Evolutionary conservation across 306 rosid genomes (phyloP).

Genomic region (Pterocarpus santalinus): DNA sequence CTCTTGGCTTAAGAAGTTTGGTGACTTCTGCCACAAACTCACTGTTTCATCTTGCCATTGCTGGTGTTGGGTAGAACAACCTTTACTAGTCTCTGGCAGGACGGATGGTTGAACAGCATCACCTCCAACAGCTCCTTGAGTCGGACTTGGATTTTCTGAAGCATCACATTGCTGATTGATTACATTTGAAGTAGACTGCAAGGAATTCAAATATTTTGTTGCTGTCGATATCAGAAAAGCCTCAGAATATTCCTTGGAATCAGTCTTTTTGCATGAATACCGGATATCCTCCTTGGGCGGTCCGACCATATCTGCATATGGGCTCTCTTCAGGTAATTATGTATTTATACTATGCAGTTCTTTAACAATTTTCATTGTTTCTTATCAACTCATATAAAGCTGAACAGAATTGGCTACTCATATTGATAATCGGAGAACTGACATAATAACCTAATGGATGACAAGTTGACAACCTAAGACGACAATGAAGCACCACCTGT

Average conservation of each 20-base stretch:
- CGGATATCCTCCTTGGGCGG: slow-evolving; percentile 21
- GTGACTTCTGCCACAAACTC: slow-evolving; percentile 10
- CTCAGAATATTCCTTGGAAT: slow-evolving; percentile 11
- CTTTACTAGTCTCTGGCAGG: slow-evolving; percentile 24
- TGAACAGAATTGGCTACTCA: slow-evolving; percentile 7
- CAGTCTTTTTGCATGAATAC: slow-evolving; percentile 19
- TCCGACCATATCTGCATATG: slow-evolving; percentile 12
- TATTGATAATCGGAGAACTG: slow-evolving; percentile 16
- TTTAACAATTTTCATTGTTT: slow-evolving; percentile 7
- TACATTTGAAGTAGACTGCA: slow-evolving; percentile 41
- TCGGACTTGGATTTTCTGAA: slow-evolving; percentile 17
- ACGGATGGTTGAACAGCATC: slow-evolving; percentile 36
- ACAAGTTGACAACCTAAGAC: slow-evolving; percentile 14
- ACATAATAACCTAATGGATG: neutral
- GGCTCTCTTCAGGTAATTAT: slow-evolving; percentile 15
- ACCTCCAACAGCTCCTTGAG: neutral
- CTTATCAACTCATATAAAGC: slow-evolving; percentile 31
- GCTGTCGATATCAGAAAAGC: slow-evolving; percentile 31
- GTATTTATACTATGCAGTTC: slow-evolving; percentile 16
- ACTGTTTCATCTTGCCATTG: neutral
- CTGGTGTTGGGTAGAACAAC: slow-evolving; percentile 23
- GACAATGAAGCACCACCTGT: slow-evolving; percentile 3
- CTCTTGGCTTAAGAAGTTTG: slow-evolving; percentile 24
- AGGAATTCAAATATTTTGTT: slow-evolving; percentile 9
- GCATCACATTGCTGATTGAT: slow-evolving; percentile 33